Percentiles rank a stretch among this genome's conserved stretches.
Conservation (phyloP, 768 basidiomycete genomes). For the Suillus cothurnatus region DNA sequence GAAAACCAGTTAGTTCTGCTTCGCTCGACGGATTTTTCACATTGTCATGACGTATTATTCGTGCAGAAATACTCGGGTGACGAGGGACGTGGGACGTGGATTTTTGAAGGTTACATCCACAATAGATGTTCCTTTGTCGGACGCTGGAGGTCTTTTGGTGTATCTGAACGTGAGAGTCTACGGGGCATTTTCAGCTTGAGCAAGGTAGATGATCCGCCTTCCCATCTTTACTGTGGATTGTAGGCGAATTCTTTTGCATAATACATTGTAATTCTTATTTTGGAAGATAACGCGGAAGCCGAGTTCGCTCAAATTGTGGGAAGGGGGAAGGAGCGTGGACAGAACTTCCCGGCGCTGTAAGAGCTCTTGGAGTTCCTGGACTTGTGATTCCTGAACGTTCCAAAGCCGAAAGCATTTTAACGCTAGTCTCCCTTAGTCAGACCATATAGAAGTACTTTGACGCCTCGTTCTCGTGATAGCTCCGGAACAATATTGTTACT, state of each 20-base stretch:
- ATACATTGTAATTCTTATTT: constrained; percentile 5
- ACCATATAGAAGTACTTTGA: too few species aligned
- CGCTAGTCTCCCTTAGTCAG: background rate
- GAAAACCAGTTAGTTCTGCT: constrained; percentile 54
- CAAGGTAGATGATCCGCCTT: constrained; percentile 36
- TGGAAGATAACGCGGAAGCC: constrained; percentile 8
- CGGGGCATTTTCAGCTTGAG: constrained; percentile 62
- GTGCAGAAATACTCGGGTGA: constrained; percentile 43
- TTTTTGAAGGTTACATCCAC: constrained; percentile 58
- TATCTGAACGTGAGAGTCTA: constrained; percentile 36
- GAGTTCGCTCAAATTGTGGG: constrained; percentile 1
- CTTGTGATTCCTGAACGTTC: background rate
- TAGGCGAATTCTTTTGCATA: background rate
- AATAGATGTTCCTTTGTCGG: constrained; percentile 55
- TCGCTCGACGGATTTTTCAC: constrained; percentile 9
- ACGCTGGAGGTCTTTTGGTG: constrained; percentile 46
- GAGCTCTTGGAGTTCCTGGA: background rate
- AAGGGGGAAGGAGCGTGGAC: constrained; percentile 4
- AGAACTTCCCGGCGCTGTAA: background rate
- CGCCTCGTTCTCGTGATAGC: background rate
- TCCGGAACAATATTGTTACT: background rate
- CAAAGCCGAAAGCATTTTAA: background rate
- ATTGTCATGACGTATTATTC: constrained; percentile 9
- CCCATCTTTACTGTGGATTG: background rate
- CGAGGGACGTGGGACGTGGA: constrained; percentile 50